Evolutionary conservation across 306 rosid species (phyloP).

Genomic region (Citrullus mucosospermus): DNA sequence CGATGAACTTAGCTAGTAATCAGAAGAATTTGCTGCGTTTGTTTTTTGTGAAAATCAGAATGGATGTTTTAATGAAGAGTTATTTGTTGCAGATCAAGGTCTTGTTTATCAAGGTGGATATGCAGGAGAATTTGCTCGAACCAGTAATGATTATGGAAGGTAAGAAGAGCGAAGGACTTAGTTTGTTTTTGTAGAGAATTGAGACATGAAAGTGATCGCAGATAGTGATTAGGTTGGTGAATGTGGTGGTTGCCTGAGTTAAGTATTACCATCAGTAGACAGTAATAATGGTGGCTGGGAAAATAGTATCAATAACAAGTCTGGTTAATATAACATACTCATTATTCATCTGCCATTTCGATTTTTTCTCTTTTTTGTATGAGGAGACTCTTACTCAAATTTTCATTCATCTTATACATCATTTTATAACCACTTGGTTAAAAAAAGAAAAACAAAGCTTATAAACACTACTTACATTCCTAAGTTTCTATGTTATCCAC

Average conservation of each 20-base stretch:
- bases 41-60: background rate
- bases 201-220: background rate
- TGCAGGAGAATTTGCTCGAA: slow-evolving; percentile 41
- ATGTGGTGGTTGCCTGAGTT: background rate
- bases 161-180: slow-evolving; percentile 10
- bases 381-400: too few relatives aligned
- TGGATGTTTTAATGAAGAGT: background rate
- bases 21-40: background rate
- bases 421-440: too few relatives aligned
- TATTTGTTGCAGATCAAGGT: slow-evolving; percentile 50
- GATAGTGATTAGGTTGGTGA: background rate
- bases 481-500: too few relatives aligned
- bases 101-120: slow-evolving; percentile 50
- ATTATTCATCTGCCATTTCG: too few relatives aligned
- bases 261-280: background rate
- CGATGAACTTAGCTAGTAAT: background rate
- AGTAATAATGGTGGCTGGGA: background rate
- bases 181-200: background rate
- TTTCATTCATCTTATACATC: too few relatives aligned
- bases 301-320: background rate
- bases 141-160: slow-evolving; percentile 40
- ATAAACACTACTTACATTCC: too few relatives aligned
- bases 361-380: too few relatives aligned
- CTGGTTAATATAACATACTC: too few relatives aligned
- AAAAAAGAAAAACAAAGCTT: too few relatives aligned